These are phyloP conservation scores for Bipolaris victoriae DNA, from an alignment of 2,329 filamentous ascomycete genomes.

Conservation along the genomic window DNA sequence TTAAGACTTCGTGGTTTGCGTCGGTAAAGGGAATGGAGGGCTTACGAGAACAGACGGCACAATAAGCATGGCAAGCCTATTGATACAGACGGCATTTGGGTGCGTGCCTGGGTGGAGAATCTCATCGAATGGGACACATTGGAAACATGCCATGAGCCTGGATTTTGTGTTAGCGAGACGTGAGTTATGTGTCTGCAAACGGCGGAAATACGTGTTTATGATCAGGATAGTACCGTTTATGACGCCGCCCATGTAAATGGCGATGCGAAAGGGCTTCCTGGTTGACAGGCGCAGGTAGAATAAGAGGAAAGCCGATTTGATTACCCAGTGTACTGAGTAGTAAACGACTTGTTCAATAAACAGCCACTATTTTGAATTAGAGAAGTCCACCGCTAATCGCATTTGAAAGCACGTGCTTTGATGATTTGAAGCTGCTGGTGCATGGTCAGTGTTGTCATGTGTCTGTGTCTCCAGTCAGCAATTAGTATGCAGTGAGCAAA, in stretches of 20 bases:
- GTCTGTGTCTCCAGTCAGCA: background rate
- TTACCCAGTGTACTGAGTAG: conserved; percentile 4
- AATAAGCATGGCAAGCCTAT: background rate
- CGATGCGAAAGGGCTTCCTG: background rate
- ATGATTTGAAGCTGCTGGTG: background rate
- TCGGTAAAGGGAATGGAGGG: background rate
- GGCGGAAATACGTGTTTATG: background rate
- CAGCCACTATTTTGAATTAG: background rate
- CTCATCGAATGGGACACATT: conserved; percentile 1
- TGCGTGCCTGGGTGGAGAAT: conserved; percentile 2
- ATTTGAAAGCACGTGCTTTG: background rate
- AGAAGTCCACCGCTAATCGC: background rate
- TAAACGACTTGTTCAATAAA: conserved; percentile 5
- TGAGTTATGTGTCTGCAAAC: background rate
- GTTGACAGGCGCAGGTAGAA: conserved; percentile 1
- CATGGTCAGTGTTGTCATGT: background rate
- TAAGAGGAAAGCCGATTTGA: conserved; percentile 2
- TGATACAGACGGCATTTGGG: conserved; percentile 3
- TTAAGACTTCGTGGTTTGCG: background rate
- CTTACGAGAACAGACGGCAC: conserved; percentile 3
- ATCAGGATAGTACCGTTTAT: background rate
- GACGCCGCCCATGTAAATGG: background rate
- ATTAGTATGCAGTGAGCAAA: background rate
- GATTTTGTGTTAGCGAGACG: background rate
- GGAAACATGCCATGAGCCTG: conserved; percentile 2